A percentile compares a stretch with the other conserved stretches of the same genome.
These are phyloP conservation scores for Xerocomus nothofagi DNA, from an alignment of 1,284 basidiomycete genomes.

Conservation along the genomic window DNA sequence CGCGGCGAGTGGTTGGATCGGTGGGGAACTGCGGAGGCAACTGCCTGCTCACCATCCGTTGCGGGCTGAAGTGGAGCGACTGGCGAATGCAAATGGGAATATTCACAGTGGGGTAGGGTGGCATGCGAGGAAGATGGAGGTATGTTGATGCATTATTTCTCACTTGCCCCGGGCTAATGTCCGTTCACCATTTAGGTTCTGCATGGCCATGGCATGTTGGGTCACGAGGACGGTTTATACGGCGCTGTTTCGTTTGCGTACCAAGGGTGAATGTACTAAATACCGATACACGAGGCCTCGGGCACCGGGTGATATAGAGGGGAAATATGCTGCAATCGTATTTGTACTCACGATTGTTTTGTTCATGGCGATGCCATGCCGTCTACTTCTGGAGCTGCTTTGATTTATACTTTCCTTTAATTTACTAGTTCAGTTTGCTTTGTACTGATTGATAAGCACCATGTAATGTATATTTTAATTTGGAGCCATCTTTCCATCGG, in stretches of 20 bases:
- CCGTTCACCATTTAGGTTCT: constrained; percentile 52
- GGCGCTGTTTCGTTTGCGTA: constrained; percentile 93
- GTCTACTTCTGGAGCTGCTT: neutral
- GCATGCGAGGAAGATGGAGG: constrained; percentile 98
- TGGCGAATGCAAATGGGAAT: constrained; percentile 85
- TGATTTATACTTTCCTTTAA: neutral
- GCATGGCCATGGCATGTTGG: constrained; percentile 87
- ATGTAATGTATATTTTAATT: neutral
- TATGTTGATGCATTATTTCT: constrained; percentile 39
- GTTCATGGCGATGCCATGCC: neutral
- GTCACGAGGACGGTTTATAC: constrained; percentile 89
- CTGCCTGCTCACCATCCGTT: constrained; percentile 64
- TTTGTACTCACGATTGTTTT: neutral
- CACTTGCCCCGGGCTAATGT: constrained; percentile 6
- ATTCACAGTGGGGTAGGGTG: constrained; percentile 91
- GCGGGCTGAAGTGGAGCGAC: constrained; percentile 63
- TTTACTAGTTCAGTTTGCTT: neutral
- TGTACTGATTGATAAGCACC: neutral
- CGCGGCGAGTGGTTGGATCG: constrained; percentile 79
- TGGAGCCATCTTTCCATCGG: neutral
- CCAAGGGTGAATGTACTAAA: constrained; percentile 57
- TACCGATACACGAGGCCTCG: neutral
- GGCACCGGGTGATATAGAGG: constrained; percentile 1
- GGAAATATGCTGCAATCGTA: neutral
- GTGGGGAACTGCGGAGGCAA: constrained; percentile 57